Evolutionary conservation across 495 filamentous ascomycete species (phyloP).

Genomic region (Aspergillus avenaceus): DNA sequence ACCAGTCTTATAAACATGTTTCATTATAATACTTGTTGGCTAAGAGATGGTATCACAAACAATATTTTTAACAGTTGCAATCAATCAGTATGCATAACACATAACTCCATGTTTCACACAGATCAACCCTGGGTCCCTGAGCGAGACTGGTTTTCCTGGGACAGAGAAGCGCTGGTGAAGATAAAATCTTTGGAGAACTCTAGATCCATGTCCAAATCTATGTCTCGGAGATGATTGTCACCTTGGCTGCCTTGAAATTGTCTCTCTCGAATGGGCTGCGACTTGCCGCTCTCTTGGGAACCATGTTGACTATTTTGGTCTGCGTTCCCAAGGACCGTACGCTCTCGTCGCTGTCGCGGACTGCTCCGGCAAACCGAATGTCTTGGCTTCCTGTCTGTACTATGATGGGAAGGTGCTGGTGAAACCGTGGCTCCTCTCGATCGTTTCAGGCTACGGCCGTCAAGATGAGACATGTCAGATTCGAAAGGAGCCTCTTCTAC

Average conservation of each 20-base stretch:
- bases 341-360: constrained; percentile 4
- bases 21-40: no score
- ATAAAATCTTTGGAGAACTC: constrained; percentile 37
- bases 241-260: constrained; percentile 7
- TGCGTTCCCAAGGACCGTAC: constrained; percentile 22
- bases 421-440: constrained; percentile 18
- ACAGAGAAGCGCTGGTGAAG: constrained; percentile 32
- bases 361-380: constrained; percentile 5
- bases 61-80: background rate
- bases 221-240: constrained; percentile 24
- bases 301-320: constrained; percentile 27
- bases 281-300: constrained; percentile 12
- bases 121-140: constrained; percentile 3
- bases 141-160: constrained; percentile 16
- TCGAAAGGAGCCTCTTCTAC: constrained; percentile 16
- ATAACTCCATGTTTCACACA: no score
- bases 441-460: constrained; percentile 27
- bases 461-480: constrained; percentile 12
- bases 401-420: constrained; percentile 2
- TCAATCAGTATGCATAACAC: background rate
- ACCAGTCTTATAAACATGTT: no score
- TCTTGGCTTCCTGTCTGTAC: constrained; percentile 4
- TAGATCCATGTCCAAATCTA: constrained; percentile 36
- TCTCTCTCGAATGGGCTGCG: constrained; percentile 10
- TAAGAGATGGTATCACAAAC: no score